Base-by-base conservation (phyloP, 2,329 filamentous ascomycete species). In the Chrysosphaeria jannelii region DNA sequence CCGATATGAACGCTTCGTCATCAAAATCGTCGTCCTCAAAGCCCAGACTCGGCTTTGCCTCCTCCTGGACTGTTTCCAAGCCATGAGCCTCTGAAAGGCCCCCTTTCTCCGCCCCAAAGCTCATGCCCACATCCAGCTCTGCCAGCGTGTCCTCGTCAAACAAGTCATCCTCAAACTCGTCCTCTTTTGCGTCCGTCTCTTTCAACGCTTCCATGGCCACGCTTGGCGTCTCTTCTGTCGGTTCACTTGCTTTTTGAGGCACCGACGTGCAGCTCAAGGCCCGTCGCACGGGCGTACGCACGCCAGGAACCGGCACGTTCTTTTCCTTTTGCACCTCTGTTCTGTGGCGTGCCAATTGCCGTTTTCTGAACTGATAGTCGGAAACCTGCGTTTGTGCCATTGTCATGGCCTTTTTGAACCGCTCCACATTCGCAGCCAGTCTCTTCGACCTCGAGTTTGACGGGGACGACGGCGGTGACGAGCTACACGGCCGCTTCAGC, bases 381-480 rank as follows among this genome's bases (percentile, higher is more conserved):
- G n/a, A n/a, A n/a, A 30, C 26, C 8, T 20, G 6, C 5, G 68
- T 59, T 7, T 66, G 64, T 8, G 66, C 65, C 1, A 67, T 69
- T 31, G 57, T 64, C 20, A 72, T 41, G 1, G 58, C 48, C 25
- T 54, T 48, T 19, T 57, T 53, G 20, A 67, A 42, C 30, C 53
- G 51, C 34, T 60, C 54, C 19, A 65, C 43, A 33, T 70, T 60
- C 29, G 66, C 45, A 0, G 52, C 36, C 5, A 50, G 47, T 1
- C 46, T 44, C 13, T 39, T 41, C 5, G 42, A 34, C 23, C 46
- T 51, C 9, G 54, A 45, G 10, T 42, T 29, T 22, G 55, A 51
- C 1, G 72, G 69, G 2, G 71, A 78, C 5, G 64, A 65, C 2
- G 53, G 44, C 1, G 71, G 70, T 1, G 72, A 78, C 8, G 70